phyloP scores from a whole-genome alignment of 1,139 yeast genomes.

The Candida glucosophila region DNA sequence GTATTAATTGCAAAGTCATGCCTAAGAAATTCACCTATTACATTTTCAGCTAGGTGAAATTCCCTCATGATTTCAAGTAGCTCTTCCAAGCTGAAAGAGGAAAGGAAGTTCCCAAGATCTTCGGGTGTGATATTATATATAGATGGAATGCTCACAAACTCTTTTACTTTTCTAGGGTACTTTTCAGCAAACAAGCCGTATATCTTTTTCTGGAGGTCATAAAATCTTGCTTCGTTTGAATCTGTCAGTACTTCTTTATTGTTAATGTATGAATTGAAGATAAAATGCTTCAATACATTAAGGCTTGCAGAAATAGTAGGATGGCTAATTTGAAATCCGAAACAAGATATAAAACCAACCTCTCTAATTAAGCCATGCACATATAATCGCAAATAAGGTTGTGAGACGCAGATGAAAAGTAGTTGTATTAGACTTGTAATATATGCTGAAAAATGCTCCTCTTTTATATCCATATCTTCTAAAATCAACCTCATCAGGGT shows the following conservation, averaged over 20 bases:
- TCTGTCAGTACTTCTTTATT: too few species aligned
- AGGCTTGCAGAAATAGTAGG: too few species aligned
- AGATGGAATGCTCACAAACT: too few species aligned
- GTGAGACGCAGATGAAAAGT: constrained; percentile 23
- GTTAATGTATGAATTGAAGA: too few species aligned
- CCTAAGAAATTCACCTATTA: constrained; percentile 1
- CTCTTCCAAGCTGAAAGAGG: constrained; percentile 1
- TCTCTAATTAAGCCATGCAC: constrained; percentile 22
- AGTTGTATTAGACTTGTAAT: constrained; percentile 12
- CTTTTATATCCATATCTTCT: constrained; percentile 1
- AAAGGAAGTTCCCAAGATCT: constrained; percentile 2
- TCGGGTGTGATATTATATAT: constrained; percentile 2
- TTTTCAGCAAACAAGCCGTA: too few species aligned
- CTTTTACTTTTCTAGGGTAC: too few species aligned
- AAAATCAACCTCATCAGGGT: constrained; percentile 6
- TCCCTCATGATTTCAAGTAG: constrained; percentile 1
- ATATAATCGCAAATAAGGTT: constrained; percentile 33
- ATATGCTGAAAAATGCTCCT: constrained; percentile 3
- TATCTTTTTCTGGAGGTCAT: too few species aligned
- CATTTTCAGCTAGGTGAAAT: constrained; percentile 1
- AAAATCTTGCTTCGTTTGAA: too few species aligned
- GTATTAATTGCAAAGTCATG: constrained; percentile 1
- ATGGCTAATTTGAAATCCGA: too few species aligned
- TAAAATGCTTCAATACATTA: too few species aligned
- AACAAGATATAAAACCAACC: constrained; percentile 10